These are phyloP conservation scores for Lizonia empirigonia DNA, from an alignment of 2,329 filamentous ascomycete species.

Conservation along the genomic window DNA sequence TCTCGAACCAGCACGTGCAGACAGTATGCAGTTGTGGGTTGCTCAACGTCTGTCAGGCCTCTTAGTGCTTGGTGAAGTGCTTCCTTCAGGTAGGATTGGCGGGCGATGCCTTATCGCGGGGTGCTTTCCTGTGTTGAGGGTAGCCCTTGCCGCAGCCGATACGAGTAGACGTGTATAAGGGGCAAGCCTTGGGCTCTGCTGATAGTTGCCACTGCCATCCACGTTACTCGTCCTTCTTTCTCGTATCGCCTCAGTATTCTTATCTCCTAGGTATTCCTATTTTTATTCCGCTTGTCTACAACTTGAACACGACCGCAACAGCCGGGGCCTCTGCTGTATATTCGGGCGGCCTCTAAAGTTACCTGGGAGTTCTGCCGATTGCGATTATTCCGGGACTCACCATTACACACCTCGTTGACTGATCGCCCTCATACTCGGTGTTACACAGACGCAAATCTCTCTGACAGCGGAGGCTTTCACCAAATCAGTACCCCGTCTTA, in stretches of 20 bases:
- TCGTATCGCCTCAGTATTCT: background rate
- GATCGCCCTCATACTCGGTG: background rate
- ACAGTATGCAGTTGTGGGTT: conserved; percentile 10
- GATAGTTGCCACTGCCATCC: background rate
- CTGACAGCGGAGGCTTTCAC: conserved; percentile 16
- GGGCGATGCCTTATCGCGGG: conserved; percentile 16
- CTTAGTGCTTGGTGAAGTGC: conserved; percentile 10
- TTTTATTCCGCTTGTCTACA: background rate
- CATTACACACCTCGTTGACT: background rate
- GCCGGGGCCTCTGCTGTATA: no score
- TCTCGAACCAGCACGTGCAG: conserved; percentile 10
- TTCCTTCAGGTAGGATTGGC: conserved; percentile 12
- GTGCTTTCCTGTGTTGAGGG: conserved; percentile 15
- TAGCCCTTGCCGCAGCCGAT: conserved; percentile 15
- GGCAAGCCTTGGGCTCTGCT: background rate
- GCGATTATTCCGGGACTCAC: background rate
- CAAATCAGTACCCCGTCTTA: conserved; percentile 6
- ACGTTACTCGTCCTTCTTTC: background rate
- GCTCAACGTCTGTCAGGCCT: conserved; percentile 14
- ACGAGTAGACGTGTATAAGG: conserved; percentile 13
- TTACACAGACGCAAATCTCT: conserved; percentile 1
- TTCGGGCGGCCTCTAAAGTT: no score
- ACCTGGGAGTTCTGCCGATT: background rate
- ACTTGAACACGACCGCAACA: no score
- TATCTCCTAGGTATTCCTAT: background rate